A percentile compares a stretch with the other conserved stretches of the same genome.
Conservation (phyloP, 163 green algal genomes). For the Picocystis sp. region DNA sequence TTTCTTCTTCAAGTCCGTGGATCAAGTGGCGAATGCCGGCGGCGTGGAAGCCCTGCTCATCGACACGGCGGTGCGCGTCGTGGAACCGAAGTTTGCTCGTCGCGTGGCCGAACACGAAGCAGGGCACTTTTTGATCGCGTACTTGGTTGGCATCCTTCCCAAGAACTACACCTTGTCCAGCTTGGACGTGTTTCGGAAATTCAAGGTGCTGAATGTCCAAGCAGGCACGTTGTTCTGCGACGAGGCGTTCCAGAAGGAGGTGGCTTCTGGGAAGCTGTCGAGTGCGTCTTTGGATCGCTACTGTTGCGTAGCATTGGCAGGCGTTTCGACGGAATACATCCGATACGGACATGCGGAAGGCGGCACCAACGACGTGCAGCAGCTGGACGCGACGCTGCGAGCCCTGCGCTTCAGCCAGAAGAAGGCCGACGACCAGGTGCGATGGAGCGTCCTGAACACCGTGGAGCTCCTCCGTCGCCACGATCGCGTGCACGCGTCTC, state of each 20-base stretch:
- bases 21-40: constrained; percentile 57
- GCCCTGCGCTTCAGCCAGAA: constrained; percentile 58
- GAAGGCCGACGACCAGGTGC: constrained; percentile 64
- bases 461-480: constrained; percentile 54
- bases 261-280: constrained; percentile 31
- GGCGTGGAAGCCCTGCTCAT: constrained; percentile 58
- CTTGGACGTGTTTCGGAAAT: constrained; percentile 47
- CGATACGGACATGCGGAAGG: constrained; percentile 69
- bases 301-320: constrained; percentile 74
- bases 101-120: constrained; percentile 66
- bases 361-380: constrained; percentile 65
- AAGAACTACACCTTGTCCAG: constrained; percentile 68
- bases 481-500: constrained; percentile 28
- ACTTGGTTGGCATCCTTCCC: constrained; percentile 81
- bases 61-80: constrained; percentile 46
- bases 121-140: constrained; percentile 87
- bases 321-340: constrained; percentile 62
- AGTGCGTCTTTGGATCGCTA: constrained; percentile 57
- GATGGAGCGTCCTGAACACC: constrained; percentile 80
- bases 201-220: constrained; percentile 69
- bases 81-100: background rate
- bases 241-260: constrained; percentile 44
- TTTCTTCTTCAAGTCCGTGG: constrained; percentile 12
- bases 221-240: constrained; percentile 86
- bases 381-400: constrained; percentile 70